Percentiles rank a stretch among this genome's conserved stretches.
phyloP scores from a whole-genome alignment of 225 moss, liverwort and hornwort species.

The Pseudisothecium myosuroides region DNA sequence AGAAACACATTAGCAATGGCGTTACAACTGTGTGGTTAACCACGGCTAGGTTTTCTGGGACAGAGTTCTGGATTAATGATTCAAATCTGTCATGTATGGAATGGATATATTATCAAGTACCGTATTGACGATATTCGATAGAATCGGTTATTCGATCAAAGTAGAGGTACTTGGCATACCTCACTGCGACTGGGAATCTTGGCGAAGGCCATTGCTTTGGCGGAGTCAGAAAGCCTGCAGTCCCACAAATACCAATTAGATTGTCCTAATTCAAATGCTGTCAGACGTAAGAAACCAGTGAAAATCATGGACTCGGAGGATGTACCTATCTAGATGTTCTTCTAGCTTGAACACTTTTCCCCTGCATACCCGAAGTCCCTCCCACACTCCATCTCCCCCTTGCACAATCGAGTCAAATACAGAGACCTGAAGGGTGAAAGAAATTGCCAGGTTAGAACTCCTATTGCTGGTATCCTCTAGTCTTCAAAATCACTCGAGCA shows the following conservation, averaged over 20 bases:
- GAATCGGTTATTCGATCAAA: background rate
- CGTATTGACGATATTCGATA: background rate
- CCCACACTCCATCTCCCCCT: conserved; percentile 98
- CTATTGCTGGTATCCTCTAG: background rate
- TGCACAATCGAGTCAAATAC: conserved; percentile 94
- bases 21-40: background rate
- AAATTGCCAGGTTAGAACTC: background rate
- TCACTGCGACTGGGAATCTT: conserved; percentile 56
- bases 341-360: conserved; percentile 89
- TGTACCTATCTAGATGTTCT: conserved; percentile 78
- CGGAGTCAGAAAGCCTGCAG: conserved; percentile 83
- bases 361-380: conserved; percentile 71
- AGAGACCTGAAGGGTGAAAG: conserved; percentile 47
- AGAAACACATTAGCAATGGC: background rate
- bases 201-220: conserved; percentile 82
- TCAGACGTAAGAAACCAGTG: background rate
- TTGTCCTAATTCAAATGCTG: background rate
- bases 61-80: background rate
- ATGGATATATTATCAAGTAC: background rate
- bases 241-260: background rate
- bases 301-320: background rate
- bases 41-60: background rate
- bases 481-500: background rate
- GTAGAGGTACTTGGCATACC: conserved; percentile 15
- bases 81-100: background rate